Conservation (phyloP, 495 filamentous ascomycete species). For the Bombardia bombarda region DNA sequence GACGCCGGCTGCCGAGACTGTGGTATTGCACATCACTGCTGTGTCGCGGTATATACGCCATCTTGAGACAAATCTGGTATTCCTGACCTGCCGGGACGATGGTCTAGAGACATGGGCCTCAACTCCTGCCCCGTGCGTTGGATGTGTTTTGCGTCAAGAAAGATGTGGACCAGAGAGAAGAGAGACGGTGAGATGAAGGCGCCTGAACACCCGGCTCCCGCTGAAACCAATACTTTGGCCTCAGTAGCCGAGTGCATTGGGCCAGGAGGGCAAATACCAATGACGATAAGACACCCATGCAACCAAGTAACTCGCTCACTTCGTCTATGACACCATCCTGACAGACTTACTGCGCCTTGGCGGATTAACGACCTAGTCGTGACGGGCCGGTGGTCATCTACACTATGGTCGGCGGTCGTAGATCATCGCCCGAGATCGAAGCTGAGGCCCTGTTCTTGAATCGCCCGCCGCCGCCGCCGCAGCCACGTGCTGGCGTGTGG, state of each 20-base stretch:
- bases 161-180: not conserved
- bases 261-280: not conserved
- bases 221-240: constrained; percentile 11
- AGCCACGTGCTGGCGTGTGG: too few species aligned
- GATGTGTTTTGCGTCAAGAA: constrained; percentile 7
- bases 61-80: constrained; percentile 29
- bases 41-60: constrained; percentile 21
- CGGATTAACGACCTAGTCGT: too few species aligned
- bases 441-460: too few species aligned
- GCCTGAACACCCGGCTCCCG: constrained; percentile 5
- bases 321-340: too few species aligned
- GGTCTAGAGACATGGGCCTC: constrained; percentile 12
- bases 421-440: too few species aligned
- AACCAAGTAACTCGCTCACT: too few species aligned
- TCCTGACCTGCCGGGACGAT: constrained; percentile 16
- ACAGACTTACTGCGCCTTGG: too few species aligned
- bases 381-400: too few species aligned
- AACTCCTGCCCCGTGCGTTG: constrained; percentile 1
- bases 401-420: too few species aligned
- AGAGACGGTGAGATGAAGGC: not conserved
- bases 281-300: constrained; percentile 5
- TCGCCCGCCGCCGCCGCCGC: too few species aligned
- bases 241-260: not conserved
- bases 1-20: constrained; percentile 20
- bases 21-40: constrained; percentile 15